Evolutionary conservation across 192 early-diverging fungal species (phyloP).

Genomic region (Spizellomyces punctatus): DNA sequence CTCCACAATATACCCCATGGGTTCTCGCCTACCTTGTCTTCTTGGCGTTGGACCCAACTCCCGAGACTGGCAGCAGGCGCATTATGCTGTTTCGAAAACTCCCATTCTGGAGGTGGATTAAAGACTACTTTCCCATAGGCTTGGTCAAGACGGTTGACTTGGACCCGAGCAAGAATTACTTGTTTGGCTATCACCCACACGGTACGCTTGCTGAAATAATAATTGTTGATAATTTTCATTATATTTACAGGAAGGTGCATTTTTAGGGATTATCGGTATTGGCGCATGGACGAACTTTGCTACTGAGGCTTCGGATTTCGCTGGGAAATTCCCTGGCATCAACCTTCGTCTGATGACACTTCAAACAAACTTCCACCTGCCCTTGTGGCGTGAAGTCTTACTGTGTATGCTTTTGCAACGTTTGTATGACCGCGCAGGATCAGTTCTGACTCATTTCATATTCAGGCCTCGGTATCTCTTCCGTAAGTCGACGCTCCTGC

Average conservation of each 20-base stretch:
- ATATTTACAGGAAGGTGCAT: neutral
- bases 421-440: neutral
- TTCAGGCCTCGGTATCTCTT: constrained; percentile 68
- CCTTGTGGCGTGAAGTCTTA: constrained; percentile 83
- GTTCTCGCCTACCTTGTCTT: constrained; percentile 75
- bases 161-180: constrained; percentile 81
- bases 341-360: constrained; percentile 79
- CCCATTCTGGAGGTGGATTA: constrained; percentile 75
- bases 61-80: constrained; percentile 77
- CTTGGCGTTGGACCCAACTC: constrained; percentile 72
- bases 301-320: constrained; percentile 78
- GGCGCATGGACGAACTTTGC: constrained; percentile 82
- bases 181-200: constrained; percentile 94
- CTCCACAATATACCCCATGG: constrained; percentile 53
- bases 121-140: constrained; percentile 77
- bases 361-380: constrained; percentile 78
- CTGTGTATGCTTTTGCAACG: constrained; percentile 39
- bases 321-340: constrained; percentile 77
- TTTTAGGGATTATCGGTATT: constrained; percentile 76
- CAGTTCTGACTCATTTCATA: neutral
- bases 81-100: constrained; percentile 52
- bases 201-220: constrained; percentile 27
- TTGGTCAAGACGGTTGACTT: constrained; percentile 83
- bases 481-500: constrained; percentile 76
- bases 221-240: no score